Conservation (phyloP, 495 filamentous ascomycete genomes). For the Staphylotrichum longicolle region DNA sequence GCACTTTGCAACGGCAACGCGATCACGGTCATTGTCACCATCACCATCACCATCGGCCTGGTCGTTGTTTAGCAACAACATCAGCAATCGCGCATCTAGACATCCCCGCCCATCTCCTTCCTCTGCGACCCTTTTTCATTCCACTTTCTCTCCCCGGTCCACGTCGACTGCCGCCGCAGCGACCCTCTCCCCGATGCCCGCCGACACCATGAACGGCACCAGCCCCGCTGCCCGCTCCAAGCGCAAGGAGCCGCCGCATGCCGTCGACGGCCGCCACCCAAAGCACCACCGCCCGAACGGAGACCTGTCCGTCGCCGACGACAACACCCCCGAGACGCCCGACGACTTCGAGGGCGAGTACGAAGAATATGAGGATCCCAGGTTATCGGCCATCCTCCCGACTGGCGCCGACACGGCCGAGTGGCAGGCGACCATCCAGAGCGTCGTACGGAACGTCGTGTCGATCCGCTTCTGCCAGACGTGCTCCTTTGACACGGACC, state of each 20-base stretch:
- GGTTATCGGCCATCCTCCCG: conserved; percentile 39
- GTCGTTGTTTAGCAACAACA: neutral
- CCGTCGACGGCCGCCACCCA: conserved; percentile 42
- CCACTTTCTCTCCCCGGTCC: neutral
- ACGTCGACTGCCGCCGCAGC: neutral
- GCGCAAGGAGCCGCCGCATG: conserved; percentile 48
- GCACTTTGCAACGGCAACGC: neutral
- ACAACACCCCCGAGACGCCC: conserved; percentile 45
- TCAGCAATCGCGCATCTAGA: too few relatives aligned
- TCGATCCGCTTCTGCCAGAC: conserved; percentile 99
- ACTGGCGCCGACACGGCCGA: conserved; percentile 81
- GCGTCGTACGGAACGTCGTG: conserved; percentile 87
- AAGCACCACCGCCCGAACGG: conserved; percentile 52
- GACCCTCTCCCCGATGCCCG: neutral
- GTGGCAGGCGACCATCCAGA: conserved; percentile 95
- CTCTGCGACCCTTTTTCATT: neutral
- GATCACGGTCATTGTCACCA: conserved; percentile 1
- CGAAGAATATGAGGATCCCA: conserved; percentile 39
- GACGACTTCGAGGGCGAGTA: conserved; percentile 41
- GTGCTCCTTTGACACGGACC: conserved; percentile 94
- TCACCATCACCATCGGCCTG: neutral
- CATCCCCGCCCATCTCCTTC: too few relatives aligned
- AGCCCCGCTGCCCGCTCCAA: conserved; percentile 43
- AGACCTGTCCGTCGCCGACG: conserved; percentile 43
- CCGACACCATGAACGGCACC: conserved; percentile 19